Percentiles rank a stretch among this genome's conserved stretches.
phyloP scores from a whole-genome alignment of 2,329 filamentous ascomycete genomes.

The Fusarium caatingaense region DNA sequence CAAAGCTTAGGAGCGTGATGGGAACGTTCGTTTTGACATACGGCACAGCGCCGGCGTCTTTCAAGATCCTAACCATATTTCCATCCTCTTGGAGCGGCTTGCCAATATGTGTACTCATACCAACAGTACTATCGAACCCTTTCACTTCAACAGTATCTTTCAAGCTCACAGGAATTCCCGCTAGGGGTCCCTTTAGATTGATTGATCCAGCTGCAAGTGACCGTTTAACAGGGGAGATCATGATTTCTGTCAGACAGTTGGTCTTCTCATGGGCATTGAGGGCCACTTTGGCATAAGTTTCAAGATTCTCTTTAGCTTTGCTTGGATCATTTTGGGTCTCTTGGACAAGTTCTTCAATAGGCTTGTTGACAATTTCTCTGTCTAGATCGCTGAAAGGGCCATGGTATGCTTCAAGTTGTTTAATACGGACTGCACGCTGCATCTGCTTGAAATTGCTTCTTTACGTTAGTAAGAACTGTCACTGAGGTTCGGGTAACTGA shows the following conservation, averaged over 20 bases:
- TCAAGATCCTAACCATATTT: slow-evolving; percentile 78
- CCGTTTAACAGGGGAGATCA: slow-evolving; percentile 80
- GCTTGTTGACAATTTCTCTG: slow-evolving; percentile 73
- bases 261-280: slow-evolving; percentile 86
- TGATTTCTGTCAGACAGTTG: slow-evolving; percentile 89
- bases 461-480: not conserved
- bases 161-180: slow-evolving; percentile 86
- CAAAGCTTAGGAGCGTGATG: slow-evolving; percentile 87
- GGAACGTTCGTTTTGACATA: slow-evolving; percentile 95
- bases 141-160: slow-evolving; percentile 85
- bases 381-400: slow-evolving; percentile 73
- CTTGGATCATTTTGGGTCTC: slow-evolving; percentile 78
- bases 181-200: slow-evolving; percentile 84
- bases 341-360: slow-evolving; percentile 82
- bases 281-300: slow-evolving; percentile 87
- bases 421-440: slow-evolving; percentile 77
- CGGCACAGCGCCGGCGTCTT: slow-evolving; percentile 87
- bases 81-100: slow-evolving; percentile 77
- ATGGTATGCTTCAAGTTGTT: slow-evolving; percentile 73
- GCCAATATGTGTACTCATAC: slow-evolving; percentile 78
- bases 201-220: slow-evolving; percentile 71
- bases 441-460: slow-evolving; percentile 81
- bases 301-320: slow-evolving; percentile 78
- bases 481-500: not conserved
- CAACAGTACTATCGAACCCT: slow-evolving; percentile 85